Evolutionary conservation across 2,329 filamentous ascomycete species (phyloP), one percentile per base, ranked within the genome.

Genomic region (Xylaria sp.): DNA sequence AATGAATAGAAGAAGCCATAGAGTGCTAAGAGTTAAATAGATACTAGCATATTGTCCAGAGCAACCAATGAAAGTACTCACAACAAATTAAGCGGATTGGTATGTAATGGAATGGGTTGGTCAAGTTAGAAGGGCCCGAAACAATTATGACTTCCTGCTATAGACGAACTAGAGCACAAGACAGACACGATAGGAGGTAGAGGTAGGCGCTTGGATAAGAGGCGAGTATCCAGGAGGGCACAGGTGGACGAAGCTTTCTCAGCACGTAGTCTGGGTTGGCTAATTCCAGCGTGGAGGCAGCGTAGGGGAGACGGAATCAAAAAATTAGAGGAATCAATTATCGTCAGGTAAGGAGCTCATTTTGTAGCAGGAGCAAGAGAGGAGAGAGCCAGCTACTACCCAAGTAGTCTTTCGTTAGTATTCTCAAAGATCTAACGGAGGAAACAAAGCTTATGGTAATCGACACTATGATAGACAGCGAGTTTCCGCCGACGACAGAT

Each of bases 41-140:
- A n/a, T n/a, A n/a, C n/a, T n/a, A n/a, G n/a, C n/a, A n/a, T n/a
- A n/a, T n/a, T n/a, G n/a, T n/a, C n/a, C n/a, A n/a, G n/a, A n/a
- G n/a, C n/a, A n/a, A n/a, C n/a, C 36, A 31, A 56, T 31, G 20
- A 54, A 9, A 54, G 49, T 2, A 59, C 39, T 55, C 45, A 45
- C 54, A 29, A 31, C 36, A 49, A 27, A 6, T 31, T 10, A 49
- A 45, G 39, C 27, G 44, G 15, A 44, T 9, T 22, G n/a, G 29
- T 25, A 42, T 51, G 6, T 51, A 10, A 31, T 15, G 10, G 47
- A 33, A 17, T 50, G 53, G 53, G 22, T 42, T 15, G 50, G 36
- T 42, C n/a, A 47, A 62, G 49, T 53, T 56, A 69, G 15, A 20
- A 38, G 33, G 5, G 20, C 6, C n/a, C 39, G 50, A 53, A 31